Evolutionary conservation across 352 stramenopile genomes (phyloP).

Genomic region (Thraustotheca clavata): DNA sequence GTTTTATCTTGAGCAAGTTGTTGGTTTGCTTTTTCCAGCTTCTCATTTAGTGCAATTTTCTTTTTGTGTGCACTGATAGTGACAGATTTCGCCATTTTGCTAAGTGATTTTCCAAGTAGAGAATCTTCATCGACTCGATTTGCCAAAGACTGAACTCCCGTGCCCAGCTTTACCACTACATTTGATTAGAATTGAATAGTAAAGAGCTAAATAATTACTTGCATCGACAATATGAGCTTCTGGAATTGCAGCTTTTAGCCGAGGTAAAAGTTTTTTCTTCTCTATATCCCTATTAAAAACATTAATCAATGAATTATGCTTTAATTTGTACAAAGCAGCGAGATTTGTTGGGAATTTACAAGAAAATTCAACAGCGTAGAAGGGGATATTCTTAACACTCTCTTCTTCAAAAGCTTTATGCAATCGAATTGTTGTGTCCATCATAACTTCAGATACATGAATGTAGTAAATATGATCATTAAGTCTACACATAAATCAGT

Average conservation of each 20-base stretch:
- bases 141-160: background rate
- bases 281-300: too few relatives aligned
- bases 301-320: too few relatives aligned
- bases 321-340: background rate
- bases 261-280: background rate
- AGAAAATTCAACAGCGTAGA: slow-evolving; percentile 15
- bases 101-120: slow-evolving; percentile 1
- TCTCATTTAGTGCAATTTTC: background rate
- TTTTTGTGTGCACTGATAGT: background rate
- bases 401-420: background rate
- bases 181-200: background rate
- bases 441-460: background rate
- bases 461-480: background rate
- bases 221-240: background rate
- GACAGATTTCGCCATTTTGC: background rate
- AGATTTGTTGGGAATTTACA: background rate
- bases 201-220: background rate
- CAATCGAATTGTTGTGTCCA: background rate
- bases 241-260: background rate
- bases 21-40: background rate
- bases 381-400: background rate
- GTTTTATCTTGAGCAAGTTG: background rate
- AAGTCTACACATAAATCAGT: background rate
- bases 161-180: background rate
- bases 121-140: slow-evolving; percentile 19